Percentiles rank a stretch among this genome's conserved stretches.
phyloP scores from a whole-genome alignment of 306 rosid species.

The Albizia julibrissin region DNA sequence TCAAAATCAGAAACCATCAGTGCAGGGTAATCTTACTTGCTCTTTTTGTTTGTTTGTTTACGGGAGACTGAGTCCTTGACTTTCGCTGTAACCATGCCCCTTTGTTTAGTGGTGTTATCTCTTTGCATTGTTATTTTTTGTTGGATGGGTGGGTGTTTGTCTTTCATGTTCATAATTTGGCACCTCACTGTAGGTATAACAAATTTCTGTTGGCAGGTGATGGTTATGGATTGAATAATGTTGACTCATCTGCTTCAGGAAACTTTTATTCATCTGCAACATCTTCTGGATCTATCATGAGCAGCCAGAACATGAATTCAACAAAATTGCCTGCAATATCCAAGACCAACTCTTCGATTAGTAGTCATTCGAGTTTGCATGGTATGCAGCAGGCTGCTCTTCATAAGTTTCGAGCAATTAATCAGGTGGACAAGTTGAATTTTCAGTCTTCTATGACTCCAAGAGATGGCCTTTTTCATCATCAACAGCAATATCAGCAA shows the following conservation, averaged over 20 bases:
- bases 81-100: not conserved
- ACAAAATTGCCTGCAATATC: conserved; percentile 61
- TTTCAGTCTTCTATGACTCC: conserved; percentile 64
- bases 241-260: conserved; percentile 71
- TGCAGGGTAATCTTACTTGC: conserved; percentile 60
- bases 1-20: conserved; percentile 48
- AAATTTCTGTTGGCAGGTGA: conserved; percentile 65
- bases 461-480: conserved; percentile 56
- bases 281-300: conserved; percentile 75
- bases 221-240: conserved; percentile 64
- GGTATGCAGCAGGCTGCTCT: conserved; percentile 61
- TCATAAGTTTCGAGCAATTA: conserved; percentile 56
- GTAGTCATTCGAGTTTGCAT: conserved; percentile 70
- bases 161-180: conserved; percentile 8
- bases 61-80: not conserved
- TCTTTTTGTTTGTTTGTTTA: not conserved
- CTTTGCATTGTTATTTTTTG: conserved; percentile 8
- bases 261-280: conserved; percentile 60
- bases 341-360: conserved; percentile 57
- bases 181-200: conserved; percentile 30
- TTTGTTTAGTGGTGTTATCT: not conserved
- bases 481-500: conserved; percentile 74
- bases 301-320: conserved; percentile 63
- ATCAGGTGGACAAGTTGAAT: conserved; percentile 74
- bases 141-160: not conserved